phyloP scores from a whole-genome alignment of 176 grass and related monocot genomes.

The Oryza meridionalis region DNA sequence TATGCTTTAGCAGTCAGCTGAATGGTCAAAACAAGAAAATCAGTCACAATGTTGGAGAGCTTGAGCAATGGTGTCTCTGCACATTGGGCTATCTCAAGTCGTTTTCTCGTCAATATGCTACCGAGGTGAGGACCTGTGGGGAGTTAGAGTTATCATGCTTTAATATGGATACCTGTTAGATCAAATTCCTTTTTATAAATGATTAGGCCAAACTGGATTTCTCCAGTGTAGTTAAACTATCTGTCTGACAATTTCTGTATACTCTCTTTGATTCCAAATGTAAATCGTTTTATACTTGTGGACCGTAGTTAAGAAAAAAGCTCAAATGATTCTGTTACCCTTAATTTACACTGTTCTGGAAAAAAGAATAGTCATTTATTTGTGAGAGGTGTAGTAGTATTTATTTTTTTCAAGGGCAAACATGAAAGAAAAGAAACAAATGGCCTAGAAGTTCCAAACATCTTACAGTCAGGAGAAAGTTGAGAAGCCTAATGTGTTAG shows the following conservation, averaged over 20 bases:
- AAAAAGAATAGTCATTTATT: no score
- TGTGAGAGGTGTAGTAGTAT: no score
- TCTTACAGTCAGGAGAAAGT: no score
- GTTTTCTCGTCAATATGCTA: slow-evolving; percentile 94
- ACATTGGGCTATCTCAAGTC: slow-evolving; percentile 94
- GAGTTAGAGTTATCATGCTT: neutral
- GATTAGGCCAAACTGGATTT: neutral
- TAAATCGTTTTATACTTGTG: no score
- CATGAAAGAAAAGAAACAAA: no score
- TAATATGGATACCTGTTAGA: neutral
- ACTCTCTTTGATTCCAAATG: no score
- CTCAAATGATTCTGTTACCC: neutral
- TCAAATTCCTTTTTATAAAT: slow-evolving; percentile 5
- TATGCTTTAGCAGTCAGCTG: slow-evolving; percentile 50
- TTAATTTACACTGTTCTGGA: no score
- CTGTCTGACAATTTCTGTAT: no score
- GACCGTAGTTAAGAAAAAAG: no score
- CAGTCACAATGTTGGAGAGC: slow-evolving; percentile 67
- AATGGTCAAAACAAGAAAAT: slow-evolving; percentile 56
- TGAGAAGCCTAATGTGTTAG: no score
- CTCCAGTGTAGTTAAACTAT: neutral
- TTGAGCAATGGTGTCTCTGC: slow-evolving; percentile 95
- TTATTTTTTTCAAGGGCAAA: no score
- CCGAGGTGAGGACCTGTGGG: slow-evolving; percentile 57
- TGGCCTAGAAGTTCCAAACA: no score